Evolutionary conservation across 2,329 filamentous ascomycete genomes (phyloP).

Genomic region (Pleurostoma richardsiae): DNA sequence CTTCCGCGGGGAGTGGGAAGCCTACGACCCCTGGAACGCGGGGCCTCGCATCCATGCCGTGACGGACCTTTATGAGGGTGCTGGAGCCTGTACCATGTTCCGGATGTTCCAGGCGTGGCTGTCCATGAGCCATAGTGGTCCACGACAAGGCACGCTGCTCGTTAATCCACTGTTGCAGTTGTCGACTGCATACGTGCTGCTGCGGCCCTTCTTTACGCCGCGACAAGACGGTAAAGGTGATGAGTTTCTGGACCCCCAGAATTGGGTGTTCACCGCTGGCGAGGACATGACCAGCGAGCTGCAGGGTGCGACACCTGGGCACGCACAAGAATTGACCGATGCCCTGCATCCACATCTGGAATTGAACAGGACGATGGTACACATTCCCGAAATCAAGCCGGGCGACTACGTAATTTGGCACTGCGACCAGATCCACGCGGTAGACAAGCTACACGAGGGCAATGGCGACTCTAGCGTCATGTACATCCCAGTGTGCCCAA

Average conservation of each 20-base stretch:
- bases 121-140: constrained; percentile 58
- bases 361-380: background rate
- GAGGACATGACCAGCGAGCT: background rate
- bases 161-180: constrained; percentile 69
- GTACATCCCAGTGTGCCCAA: background rate
- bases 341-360: background rate
- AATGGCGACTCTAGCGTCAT: background rate
- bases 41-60: constrained; percentile 57
- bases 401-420: background rate
- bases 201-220: constrained; percentile 63
- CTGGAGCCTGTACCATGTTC: constrained; percentile 69
- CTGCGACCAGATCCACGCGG: background rate
- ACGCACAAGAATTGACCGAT: background rate
- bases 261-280: constrained; percentile 2
- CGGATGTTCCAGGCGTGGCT: constrained; percentile 79
- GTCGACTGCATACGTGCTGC: constrained; percentile 71
- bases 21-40: constrained; percentile 71
- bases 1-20: constrained; percentile 66
- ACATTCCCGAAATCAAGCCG: background rate
- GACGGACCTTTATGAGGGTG: constrained; percentile 67
- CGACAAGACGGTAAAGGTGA: constrained; percentile 1
- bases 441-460: background rate
- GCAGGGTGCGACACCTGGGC: background rate
- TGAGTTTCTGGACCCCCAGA: constrained; percentile 4
- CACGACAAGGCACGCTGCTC: constrained; percentile 65